Evolutionary conservation across 2,329 filamentous ascomycete species (phyloP), one percentile per base, ranked within the genome.

Genomic region (Knufia fluminis): DNA sequence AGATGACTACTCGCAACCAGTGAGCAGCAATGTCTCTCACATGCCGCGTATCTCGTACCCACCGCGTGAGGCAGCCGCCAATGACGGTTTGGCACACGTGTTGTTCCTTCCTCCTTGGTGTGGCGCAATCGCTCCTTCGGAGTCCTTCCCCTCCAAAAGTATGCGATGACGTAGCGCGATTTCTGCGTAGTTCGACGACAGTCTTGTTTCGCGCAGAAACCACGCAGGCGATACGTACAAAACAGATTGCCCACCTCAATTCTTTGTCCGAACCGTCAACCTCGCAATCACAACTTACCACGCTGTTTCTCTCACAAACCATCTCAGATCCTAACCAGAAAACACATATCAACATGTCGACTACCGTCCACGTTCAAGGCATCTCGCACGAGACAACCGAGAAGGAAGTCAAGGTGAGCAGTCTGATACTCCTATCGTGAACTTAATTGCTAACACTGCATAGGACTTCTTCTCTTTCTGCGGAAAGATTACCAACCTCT

Each of bases 401-500:
- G 70, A 84, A 90, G 71, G 89, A 97, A 71, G 82, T 98, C 61
- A 57, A 55, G 48, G 56, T 46, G 22, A 24, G 39, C 23, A 10
- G 2, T 16, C 20, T 14, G n/a, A 9, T 24, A 9, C n/a, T 8
- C 14, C 8, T 16, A 48, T 14, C 19, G 3, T 7, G 20, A 12
- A 38, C 14, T n/a, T 33, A 9, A 82, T 81, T 64, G 90, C 3
- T 20, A 23, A 46, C 16, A 8, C 16, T 22, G 3, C 6, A 14
- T 24, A 40, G 45, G 45, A 48, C 31, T 48, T 48, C 45, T 48
- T 48, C 45, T 48, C 45, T 7, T 49, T 43, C 46, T 92, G 88
- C 66, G 92, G 92, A 68, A 97, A 96, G 77, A 94, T 98, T 68
- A 82, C 80, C 59, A 78, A 79, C 60, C 77, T 98, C 66, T 82